These are phyloP conservation scores for Vigna angularis DNA, from an alignment of 306 rosid genomes.

Conservation along the genomic window DNA sequence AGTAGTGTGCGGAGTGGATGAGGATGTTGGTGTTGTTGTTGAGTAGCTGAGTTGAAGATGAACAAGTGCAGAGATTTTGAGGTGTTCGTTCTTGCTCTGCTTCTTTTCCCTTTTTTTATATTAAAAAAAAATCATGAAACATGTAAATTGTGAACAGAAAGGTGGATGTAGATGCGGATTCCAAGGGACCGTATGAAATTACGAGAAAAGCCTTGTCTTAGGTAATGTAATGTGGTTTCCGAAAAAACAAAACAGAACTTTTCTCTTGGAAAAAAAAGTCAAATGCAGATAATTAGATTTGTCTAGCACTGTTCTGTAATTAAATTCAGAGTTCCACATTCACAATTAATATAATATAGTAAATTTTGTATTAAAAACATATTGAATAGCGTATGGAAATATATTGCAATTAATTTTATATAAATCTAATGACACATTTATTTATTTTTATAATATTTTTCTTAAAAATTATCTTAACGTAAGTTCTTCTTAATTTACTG, in stretches of 20 bases:
- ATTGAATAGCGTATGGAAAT: neutral
- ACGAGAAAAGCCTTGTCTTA: conserved; percentile 8
- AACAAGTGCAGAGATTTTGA: conserved; percentile 11
- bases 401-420: too few species aligned
- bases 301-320: neutral
- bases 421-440: too few species aligned
- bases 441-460: too few species aligned
- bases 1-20: conserved; percentile 35
- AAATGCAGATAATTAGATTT: neutral
- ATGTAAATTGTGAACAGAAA: neutral
- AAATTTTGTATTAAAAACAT: neutral
- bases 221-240: neutral
- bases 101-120: neutral
- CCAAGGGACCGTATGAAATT: conserved; percentile 29
- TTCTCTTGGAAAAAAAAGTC: neutral
- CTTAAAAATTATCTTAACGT: too few species aligned
- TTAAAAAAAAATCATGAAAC: neutral
- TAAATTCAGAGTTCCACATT: neutral
- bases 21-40: conserved; percentile 16
- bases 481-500: too few species aligned
- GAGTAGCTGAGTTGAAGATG: conserved; percentile 34
- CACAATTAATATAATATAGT: neutral
- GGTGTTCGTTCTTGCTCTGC: conserved; percentile 6
- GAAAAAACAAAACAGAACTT: neutral
- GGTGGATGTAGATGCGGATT: conserved; percentile 33